Evolutionary conservation across 2,329 filamentous ascomycete genomes (phyloP), one percentile per base, ranked within the genome.

Genomic region (Xylaria sp.): DNA sequence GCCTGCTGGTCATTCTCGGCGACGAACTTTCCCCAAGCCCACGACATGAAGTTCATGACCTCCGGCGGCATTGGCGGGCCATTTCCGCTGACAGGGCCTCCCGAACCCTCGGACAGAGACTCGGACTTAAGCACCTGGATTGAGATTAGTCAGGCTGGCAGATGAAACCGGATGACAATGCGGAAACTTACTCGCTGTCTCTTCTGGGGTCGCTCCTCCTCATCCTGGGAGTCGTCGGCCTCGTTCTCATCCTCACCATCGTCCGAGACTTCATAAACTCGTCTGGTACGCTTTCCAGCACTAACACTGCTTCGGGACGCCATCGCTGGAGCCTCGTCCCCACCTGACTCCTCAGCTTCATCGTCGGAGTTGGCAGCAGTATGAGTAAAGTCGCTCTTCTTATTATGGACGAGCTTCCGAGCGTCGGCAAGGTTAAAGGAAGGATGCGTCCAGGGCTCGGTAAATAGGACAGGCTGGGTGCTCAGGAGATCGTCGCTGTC

Each of bases 361-460:
- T 7, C 16, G 29, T 34, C 16, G 5, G 29, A 34, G 11, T 13
- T 34, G 29, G 11, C 24, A 26, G 29, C 9, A 34, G 4, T 34
- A 3, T 13, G 29, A 13, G n/a, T n/a, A n/a, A n/a, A n/a, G n/a
- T n/a, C n/a, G n/a, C n/a, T n/a, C 29, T 34, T 34, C 29, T 34
- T 34, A 13, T 52, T 52, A 26, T 52, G 49, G 6, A 52, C 49
- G 19, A 52, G 43, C 8, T 21, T 29, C 11, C 18, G 26, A 9
- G 63, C 59, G 40, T 70, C 68, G 0, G 66, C 63, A 0, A 74
- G 58, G 42, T 66, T 73, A 40, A 69, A 66, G 39, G 64, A 63
- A 1, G 63, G 63, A 41, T 76, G 71, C 0, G 70, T 66, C 11
- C 70, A 44, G 2, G 56, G 61, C 53, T 76, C 74, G 3, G 60